Percentiles rank a stretch among this genome's conserved stretches.
Evolutionary conservation across 805 yeast species (phyloP).

Genomic region (Myxozyma lipomycoides): DNA sequence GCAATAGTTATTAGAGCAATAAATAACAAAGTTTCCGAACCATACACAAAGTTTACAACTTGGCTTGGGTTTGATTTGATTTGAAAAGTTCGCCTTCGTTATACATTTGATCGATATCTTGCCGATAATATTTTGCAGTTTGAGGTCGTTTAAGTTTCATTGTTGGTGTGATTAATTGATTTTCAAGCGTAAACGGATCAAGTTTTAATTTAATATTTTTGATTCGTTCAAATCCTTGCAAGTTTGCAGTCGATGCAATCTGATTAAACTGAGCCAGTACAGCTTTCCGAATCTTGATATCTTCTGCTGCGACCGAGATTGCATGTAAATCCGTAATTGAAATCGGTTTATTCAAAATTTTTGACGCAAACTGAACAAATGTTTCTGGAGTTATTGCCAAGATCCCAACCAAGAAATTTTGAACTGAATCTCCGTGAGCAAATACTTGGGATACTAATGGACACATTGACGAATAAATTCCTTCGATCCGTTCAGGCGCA

Average conservation of each 20-base stretch:
- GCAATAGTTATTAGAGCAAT: no score
- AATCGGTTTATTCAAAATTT: slow-evolving; percentile 30
- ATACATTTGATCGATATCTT: slow-evolving; percentile 45
- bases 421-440: slow-evolving; percentile 60
- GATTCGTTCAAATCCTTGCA: slow-evolving; percentile 61
- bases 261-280: slow-evolving; percentile 42
- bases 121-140: slow-evolving; percentile 45
- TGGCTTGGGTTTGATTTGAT: background rate
- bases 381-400: slow-evolving; percentile 56
- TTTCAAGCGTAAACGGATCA: slow-evolving; percentile 59
- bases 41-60: background rate
- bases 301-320: slow-evolving; percentile 35
- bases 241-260: slow-evolving; percentile 37
- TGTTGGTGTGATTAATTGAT: slow-evolving; percentile 66
- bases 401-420: slow-evolving; percentile 56
- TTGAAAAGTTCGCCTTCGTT: slow-evolving; percentile 42
- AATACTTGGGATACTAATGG: slow-evolving; percentile 53
- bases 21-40: no score
- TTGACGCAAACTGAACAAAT: slow-evolving; percentile 35
- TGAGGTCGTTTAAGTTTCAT: slow-evolving; percentile 51
- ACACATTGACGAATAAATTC: slow-evolving; percentile 52
- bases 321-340: slow-evolving; percentile 32
- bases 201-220: slow-evolving; percentile 51
- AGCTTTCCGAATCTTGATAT: slow-evolving; percentile 40
- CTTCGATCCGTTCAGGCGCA: slow-evolving; percentile 73